Base-by-base conservation (phyloP, 768 basidiomycete species). In the Leccinum olivaceopallidum region DNA sequence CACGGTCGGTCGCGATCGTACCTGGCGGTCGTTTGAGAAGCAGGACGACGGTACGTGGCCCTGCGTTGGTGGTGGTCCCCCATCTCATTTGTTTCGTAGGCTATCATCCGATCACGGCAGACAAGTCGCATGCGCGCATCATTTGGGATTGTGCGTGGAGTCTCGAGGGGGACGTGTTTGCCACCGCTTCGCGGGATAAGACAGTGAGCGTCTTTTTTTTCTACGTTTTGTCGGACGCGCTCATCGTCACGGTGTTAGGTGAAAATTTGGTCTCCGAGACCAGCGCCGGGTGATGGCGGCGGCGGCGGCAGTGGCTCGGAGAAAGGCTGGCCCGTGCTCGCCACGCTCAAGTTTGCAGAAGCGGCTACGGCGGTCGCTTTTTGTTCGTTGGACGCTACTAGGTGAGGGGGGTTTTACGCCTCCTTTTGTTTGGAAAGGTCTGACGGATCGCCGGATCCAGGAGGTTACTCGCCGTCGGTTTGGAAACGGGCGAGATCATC, bases 71-170 rank as follows among this genome's bases (percentile, higher is more conserved):
- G 28, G 2, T 20, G 22, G 16, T 26, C 13, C 18, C 16, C 16
- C n/a, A 62, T 24, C 20, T 42, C 30, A 7, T 44, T n/a, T 9
- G 9, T 0, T 39, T 39, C 37, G 10, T 59, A 84, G 92, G 83
- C 1, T 95, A 86, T 70, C 63, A 78, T 8, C 85, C 87, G 3
- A 67, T 87, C 22, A 84, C 85, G 5, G 81, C 84, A 16, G 86
- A 94, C 59, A 96, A 92, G 75, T 87, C 92, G 0, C 97, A 98
- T 73, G 83, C 84, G 2, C 84, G 97, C 42, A 97, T 99, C 68
- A 90, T 99, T 37, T 95, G 97, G 94, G 97, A 98, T 71, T 92
- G 91, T 68, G 85, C 87, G 14, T 99, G 95, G 94, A 81, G 90
- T 2, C 69, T 76, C 1, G 88, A 92, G 65, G 86, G 87, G 7